A percentile compares a stretch with the other conserved stretches of the same genome.
Evolutionary conservation across 164 flowering plant genomes (phyloP).

Genomic region (Tetrastigma voinierianum): DNA sequence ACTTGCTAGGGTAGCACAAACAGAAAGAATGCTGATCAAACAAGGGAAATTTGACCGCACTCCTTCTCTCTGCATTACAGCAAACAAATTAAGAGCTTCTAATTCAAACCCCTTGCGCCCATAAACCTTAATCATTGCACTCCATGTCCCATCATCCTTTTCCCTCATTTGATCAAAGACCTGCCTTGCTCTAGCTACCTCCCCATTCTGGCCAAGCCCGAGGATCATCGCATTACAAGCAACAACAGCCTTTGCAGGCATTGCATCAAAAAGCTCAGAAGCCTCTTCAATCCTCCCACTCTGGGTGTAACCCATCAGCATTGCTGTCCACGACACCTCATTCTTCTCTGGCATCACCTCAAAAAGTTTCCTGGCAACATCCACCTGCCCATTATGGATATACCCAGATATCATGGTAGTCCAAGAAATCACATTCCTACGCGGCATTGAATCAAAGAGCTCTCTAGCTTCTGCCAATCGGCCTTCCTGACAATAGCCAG

Average conservation of each 20-base stretch:
- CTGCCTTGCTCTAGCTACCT: slow-evolving; percentile 45
- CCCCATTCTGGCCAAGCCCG: slow-evolving; percentile 57
- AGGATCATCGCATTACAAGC: slow-evolving; percentile 72
- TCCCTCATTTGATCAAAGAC: slow-evolving; percentile 49
- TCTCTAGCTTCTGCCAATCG: slow-evolving; percentile 60
- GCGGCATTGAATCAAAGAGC: slow-evolving; percentile 69
- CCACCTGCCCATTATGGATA: slow-evolving; percentile 51
- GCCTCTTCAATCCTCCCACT: slow-evolving; percentile 73
- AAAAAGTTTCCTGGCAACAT: slow-evolving; percentile 77
- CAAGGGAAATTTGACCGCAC: slow-evolving; percentile 49
- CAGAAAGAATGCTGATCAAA: slow-evolving; percentile 58
- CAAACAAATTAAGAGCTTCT: slow-evolving; percentile 57
- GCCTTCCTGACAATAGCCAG: slow-evolving; percentile 62
- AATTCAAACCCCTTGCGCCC: slow-evolving; percentile 59
- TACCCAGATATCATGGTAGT: slow-evolving; percentile 77
- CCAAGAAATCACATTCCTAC: slow-evolving; percentile 67
- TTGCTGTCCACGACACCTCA: slow-evolving; percentile 78
- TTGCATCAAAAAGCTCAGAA: slow-evolving; percentile 49
- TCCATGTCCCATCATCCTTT: slow-evolving; percentile 64
- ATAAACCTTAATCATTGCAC: slow-evolving; percentile 66
- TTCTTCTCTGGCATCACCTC: slow-evolving; percentile 87
- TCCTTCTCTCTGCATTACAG: slow-evolving; percentile 48
- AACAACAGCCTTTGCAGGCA: slow-evolving; percentile 58
- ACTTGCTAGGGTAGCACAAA: slow-evolving; percentile 64
- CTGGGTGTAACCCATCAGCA: slow-evolving; percentile 68